Base-by-base conservation (phyloP, 257 asterid genomes). In the Salvia splendens region DNA sequence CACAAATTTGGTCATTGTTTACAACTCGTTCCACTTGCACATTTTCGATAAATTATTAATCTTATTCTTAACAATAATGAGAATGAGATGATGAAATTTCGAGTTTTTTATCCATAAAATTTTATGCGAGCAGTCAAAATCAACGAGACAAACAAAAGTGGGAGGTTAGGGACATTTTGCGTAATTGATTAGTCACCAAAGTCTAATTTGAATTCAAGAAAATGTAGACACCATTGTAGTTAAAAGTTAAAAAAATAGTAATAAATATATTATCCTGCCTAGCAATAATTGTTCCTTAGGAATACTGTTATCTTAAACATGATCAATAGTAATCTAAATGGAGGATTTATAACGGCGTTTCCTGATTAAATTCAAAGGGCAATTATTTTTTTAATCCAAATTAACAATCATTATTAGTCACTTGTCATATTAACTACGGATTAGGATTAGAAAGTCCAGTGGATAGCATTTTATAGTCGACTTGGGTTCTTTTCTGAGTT, bases 171-270 rank as follows among this genome's bases (percentile, higher is more conserved):
- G 32, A 2, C 10, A 53, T 20, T 33, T 15, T 6, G 60, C 38
- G 9, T 24, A 15, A 14, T 11, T 4, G 38, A 48, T 8, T 4
- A 38, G 16, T 41, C 61, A 35, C n/a, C 40, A 8, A 12, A 12
- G 12, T 12, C 8, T 51, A 40, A 38, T 71, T 40, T 71, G 64
- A 61, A 70, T 15, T 50, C 64, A 30, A 61, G 61, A 70, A 61
- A 58, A 47, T 1, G 15, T 47, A 8, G 8, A 42, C 33, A 15
- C 28, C 42, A 20, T 52, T 58, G 17, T 24, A 68, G 40, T 57
- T 57, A 3, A 16, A 50, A 16, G 32, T 49, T 16, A 16, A n/a
- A 17, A 16, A 33, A 5, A 46, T 6, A 17, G 16, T 17, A 46
- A 40, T 7, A 7, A 17, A 9, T 8, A 6, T 40, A 40, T 40